Evolutionary conservation across 2,329 filamentous ascomycete species (phyloP).

Genomic region (Exophiala sideris): DNA sequence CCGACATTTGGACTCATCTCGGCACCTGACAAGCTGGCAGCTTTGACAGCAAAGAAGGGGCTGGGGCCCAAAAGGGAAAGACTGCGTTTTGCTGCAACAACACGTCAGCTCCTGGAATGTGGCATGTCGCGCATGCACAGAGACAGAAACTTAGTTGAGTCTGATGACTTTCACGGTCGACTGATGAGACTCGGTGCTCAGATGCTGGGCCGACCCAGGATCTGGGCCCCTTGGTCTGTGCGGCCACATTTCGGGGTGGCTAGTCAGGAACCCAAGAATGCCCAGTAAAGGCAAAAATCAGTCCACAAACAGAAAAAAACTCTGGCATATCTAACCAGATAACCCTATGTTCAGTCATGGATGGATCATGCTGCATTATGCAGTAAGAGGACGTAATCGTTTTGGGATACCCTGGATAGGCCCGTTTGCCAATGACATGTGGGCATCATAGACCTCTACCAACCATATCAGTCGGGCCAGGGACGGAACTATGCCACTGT

Average conservation of each 20-base stretch:
- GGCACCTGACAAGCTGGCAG: slow-evolving; percentile 4
- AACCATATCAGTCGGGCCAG: no score
- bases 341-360: not conserved
- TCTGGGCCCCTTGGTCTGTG: slow-evolving; percentile 6
- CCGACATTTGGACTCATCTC: slow-evolving; percentile 15
- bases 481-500: no score
- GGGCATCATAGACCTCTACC: no score
- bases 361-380: not conserved
- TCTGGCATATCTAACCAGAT: not conserved
- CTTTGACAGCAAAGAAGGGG: slow-evolving; percentile 11
- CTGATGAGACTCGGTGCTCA: not conserved
- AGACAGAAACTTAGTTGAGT: no score
- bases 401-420: no score
- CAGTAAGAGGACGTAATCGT: not conserved
- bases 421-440: no score
- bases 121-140: slow-evolving; percentile 1
- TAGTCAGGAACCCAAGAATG: slow-evolving; percentile 2
- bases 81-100: slow-evolving; percentile 9
- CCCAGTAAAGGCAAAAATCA: not conserved
- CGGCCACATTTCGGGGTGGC: not conserved
- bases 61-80: slow-evolving; percentile 10
- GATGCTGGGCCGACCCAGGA: slow-evolving; percentile 7
- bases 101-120: slow-evolving; percentile 15
- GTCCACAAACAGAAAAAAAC: not conserved
- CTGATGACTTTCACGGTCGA: no score